Percentiles rank a stretch among this genome's conserved stretches.
Evolutionary conservation across 495 filamentous ascomycete species (phyloP).

Genomic region (Acidiella bohemica): DNA sequence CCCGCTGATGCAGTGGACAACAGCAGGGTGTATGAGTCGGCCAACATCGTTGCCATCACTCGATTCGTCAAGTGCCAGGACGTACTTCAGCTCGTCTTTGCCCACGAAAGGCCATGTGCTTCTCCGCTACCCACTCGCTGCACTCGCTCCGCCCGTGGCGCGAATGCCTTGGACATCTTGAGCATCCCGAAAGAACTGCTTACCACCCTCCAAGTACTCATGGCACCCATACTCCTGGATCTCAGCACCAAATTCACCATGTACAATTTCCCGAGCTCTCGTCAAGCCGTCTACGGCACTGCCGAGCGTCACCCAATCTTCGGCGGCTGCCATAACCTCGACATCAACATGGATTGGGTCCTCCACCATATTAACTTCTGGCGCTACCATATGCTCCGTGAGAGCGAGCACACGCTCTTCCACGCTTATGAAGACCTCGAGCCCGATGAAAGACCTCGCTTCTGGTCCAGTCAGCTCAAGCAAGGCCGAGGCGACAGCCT

Average conservation of each 20-base stretch:
- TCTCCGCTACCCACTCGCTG: no score
- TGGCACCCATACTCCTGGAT: constrained; percentile 20
- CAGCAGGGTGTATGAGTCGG: constrained; percentile 2
- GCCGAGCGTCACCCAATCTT: constrained; percentile 19
- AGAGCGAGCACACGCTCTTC: constrained; percentile 17
- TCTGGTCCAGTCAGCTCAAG: constrained; percentile 13
- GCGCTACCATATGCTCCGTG: constrained; percentile 25
- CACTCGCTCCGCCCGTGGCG: constrained; percentile 5
- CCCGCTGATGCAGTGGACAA: neutral
- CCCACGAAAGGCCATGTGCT: neutral
- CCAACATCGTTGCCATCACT: constrained; percentile 1
- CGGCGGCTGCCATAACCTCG: constrained; percentile 13
- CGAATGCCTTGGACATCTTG: neutral
- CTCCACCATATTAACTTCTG: constrained; percentile 30
- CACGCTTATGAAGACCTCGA: constrained; percentile 12
- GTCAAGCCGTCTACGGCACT: constrained; percentile 22
- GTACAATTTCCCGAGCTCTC: constrained; percentile 20
- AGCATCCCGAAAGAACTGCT: constrained; percentile 10
- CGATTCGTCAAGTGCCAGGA: constrained; percentile 5
- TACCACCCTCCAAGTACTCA: constrained; percentile 22
- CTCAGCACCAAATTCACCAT: constrained; percentile 3
- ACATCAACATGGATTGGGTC: constrained; percentile 24
- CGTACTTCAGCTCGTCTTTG: constrained; percentile 2
- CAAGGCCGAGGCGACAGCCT: constrained; percentile 6
- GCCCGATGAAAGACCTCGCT: constrained; percentile 13